Evolutionary conservation across 257 asterid genomes (phyloP), one percentile per base, ranked within the genome.

Genomic region (Capsicum pubescens): DNA sequence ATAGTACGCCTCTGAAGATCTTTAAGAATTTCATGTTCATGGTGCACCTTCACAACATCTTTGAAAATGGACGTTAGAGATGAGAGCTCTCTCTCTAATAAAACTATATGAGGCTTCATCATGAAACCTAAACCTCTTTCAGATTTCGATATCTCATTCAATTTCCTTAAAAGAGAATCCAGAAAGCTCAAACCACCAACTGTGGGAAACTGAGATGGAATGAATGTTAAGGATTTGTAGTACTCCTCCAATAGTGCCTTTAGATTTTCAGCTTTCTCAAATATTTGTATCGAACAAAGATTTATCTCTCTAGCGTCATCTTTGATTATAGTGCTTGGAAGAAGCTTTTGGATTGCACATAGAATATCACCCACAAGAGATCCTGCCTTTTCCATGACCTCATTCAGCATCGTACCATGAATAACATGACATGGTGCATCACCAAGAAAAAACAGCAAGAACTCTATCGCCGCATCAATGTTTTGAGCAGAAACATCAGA

Each of bases 131-230:
- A 36, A 39, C 54, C 4, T 8, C 42, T 5, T 9, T 56, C 32
- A 36, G 6, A 46, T 58, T 42, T 58, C 36, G 16, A n/a, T 19
- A 60, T 21, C 59, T 61, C 74, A n/a, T 36, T 48, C 74, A 80
- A 8, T 35, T 60, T 21, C 19, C 42, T 52, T 46, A 9, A 10
- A 39, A 58, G 32, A 58, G 21, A 56, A 36, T 80, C 83, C 11
- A 80, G 21, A 60, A 58, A 35, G 57, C 83, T 50, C 74, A 59
- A 80, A 15, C 44, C 57, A 42, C 68, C 72, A 32, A 39, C 35
- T 2, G 0, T 56, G 54, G 55, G 54, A 16, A 54, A 57, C n/a
- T 79, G 26, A 8, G 16, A 54, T 10, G 64, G 50, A 13, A 2
- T 67, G 19, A 7, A 35, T 36, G 14, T 7, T 13, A 35, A 36